Evolutionary conservation across 2,329 filamentous ascomycete genomes (phyloP).

Genomic region (Chaetomium globosum): DNA sequence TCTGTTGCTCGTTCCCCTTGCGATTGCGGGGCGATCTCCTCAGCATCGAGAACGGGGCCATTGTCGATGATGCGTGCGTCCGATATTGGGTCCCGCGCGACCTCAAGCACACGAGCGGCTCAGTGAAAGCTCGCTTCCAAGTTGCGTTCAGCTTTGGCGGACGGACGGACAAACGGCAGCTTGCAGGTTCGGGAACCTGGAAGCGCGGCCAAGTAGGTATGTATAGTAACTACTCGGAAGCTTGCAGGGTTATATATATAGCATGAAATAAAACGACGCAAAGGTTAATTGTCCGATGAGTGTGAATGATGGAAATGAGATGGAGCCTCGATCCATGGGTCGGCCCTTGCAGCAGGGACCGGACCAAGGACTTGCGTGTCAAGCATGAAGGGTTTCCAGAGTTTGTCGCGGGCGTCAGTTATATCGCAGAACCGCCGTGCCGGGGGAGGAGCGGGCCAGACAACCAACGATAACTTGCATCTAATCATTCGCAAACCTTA

Average conservation of each 20-base stretch:
- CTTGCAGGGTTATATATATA: not conserved
- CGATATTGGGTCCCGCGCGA: conserved; percentile 7
- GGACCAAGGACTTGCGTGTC: not conserved
- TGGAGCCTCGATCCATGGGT: not conserved
- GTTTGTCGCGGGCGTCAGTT: conserved; percentile 31
- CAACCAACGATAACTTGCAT: conserved; percentile 21
- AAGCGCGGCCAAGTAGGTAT: not conserved
- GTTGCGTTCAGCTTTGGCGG: not conserved
- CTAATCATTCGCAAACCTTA: conserved; percentile 32
- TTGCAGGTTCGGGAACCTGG: conserved; percentile 11
- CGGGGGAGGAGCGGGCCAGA: not conserved
- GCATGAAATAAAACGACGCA: not conserved
- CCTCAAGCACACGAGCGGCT: conserved; percentile 11
- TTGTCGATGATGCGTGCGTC: conserved; percentile 31
- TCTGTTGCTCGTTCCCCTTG: conserved; percentile 25
- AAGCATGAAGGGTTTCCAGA: conserved; percentile 11
- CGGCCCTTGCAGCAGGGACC: not conserved
- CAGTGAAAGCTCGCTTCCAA: not conserved
- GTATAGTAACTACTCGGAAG: not conserved
- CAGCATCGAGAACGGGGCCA: conserved; percentile 43
- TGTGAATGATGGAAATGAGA: not conserved
- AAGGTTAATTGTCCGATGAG: not conserved
- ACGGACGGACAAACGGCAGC: conserved; percentile 8
- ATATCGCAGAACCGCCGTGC: conserved; percentile 18
- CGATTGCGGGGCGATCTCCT: conserved; percentile 38